Evolutionary conservation across 2,329 filamentous ascomycete genomes (phyloP).

Genomic region (Biscogniauxia marginata): DNA sequence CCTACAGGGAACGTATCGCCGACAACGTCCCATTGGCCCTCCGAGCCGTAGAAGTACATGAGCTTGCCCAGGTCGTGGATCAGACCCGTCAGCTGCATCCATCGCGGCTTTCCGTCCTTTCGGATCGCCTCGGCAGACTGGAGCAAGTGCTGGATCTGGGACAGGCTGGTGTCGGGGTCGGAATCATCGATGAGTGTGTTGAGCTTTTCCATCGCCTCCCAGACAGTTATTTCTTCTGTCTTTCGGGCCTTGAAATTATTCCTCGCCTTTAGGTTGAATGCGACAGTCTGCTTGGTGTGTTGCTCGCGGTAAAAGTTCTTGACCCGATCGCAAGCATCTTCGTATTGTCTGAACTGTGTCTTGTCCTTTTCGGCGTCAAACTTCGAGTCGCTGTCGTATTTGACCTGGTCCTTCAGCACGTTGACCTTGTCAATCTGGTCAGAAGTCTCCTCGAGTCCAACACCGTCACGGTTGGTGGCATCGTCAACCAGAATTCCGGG

Average conservation of each 20-base stretch:
- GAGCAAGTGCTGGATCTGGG: constrained; percentile 85
- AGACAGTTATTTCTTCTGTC: constrained; percentile 75
- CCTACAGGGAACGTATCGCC: constrained; percentile 82
- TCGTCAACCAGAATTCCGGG: constrained; percentile 31
- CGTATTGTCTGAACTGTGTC: constrained; percentile 77
- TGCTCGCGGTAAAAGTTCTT: constrained; percentile 81
- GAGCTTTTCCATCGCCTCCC: constrained; percentile 90
- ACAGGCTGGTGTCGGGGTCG: constrained; percentile 83
- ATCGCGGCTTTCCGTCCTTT: constrained; percentile 76
- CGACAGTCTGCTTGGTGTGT: constrained; percentile 70
- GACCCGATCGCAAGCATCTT: constrained; percentile 78
- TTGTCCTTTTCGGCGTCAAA: constrained; percentile 79
- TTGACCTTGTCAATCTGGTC: constrained; percentile 56
- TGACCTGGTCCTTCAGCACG: constrained; percentile 44
- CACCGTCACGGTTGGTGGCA: constrained; percentile 29
- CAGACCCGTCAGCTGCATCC: constrained; percentile 77
- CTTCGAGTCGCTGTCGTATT: constrained; percentile 51
- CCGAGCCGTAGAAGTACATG: constrained; percentile 76
- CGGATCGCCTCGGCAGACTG: constrained; percentile 89
- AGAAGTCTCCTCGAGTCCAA: constrained; percentile 43
- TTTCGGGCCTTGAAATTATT: constrained; percentile 64
- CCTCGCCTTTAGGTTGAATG: constrained; percentile 81
- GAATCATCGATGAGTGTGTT: constrained; percentile 89
- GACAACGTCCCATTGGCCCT: constrained; percentile 91
- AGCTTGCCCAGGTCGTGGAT: constrained; percentile 81